A percentile compares a stretch with the other conserved stretches of the same genome.
These are phyloP conservation scores for Lipomyces spencermartinsiae DNA, from an alignment of 805 yeast species.

Conservation along the genomic window DNA sequence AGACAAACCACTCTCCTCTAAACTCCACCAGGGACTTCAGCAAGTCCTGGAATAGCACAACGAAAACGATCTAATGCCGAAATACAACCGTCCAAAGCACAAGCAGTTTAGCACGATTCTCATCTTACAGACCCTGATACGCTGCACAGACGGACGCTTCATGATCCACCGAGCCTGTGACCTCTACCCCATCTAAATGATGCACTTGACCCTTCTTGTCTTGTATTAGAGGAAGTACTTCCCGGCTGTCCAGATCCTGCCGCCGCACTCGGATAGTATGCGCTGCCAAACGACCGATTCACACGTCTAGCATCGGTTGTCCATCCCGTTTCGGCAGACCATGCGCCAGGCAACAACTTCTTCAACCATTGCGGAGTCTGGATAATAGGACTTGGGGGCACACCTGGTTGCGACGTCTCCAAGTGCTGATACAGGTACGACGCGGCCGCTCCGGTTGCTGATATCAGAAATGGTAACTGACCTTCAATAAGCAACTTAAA, in stretches of 20 bases:
- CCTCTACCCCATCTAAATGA: constrained; percentile 28
- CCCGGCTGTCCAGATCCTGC: not conserved
- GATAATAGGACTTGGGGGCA: constrained; percentile 30
- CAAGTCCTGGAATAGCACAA: constrained; percentile 1
- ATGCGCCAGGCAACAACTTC: constrained; percentile 32
- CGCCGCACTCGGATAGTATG: constrained; percentile 28
- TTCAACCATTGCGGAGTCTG: constrained; percentile 34
- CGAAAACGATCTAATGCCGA: not conserved
- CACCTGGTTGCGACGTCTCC: constrained; percentile 41
- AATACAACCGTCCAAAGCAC: not conserved
- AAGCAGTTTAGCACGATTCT: not conserved
- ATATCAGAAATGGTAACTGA: constrained; percentile 36
- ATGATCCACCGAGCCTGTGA: constrained; percentile 20
- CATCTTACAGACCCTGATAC: not conserved
- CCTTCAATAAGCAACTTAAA: constrained; percentile 44
- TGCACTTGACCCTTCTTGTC: not conserved
- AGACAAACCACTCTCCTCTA: not conserved
- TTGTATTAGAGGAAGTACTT: constrained; percentile 3
- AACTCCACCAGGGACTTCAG: too few relatives aligned
- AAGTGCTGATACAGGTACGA: constrained; percentile 47
- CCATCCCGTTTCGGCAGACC: constrained; percentile 36
- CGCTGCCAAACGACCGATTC: constrained; percentile 36
- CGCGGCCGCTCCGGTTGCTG: constrained; percentile 44
- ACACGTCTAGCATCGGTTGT: constrained; percentile 32
- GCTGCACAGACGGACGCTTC: not conserved